Conservation (phyloP, 352 stramenopile genomes). For the Phytophthora boehmeriae region DNA sequence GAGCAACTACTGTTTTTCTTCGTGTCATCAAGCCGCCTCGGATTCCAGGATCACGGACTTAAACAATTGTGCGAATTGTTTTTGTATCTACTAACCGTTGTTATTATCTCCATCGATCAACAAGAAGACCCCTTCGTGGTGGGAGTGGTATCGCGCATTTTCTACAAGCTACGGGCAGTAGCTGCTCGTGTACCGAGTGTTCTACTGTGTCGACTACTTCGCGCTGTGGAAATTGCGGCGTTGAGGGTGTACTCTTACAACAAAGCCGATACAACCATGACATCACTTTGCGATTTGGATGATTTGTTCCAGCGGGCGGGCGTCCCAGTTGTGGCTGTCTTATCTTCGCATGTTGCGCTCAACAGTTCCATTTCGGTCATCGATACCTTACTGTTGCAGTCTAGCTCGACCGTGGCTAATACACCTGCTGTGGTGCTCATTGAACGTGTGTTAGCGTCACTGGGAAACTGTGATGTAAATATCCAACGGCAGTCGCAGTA, state of each 20-base stretch:
- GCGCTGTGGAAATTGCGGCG: constrained; percentile 39
- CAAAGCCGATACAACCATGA: constrained; percentile 13
- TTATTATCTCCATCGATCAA: constrained; percentile 18
- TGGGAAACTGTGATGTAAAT: constrained; percentile 13
- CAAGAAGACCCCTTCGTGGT: neutral
- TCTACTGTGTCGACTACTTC: constrained; percentile 31
- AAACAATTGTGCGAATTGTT: constrained; percentile 43
- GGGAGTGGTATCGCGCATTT: constrained; percentile 36
- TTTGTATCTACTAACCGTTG: constrained; percentile 37
- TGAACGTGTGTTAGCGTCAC: constrained; percentile 36
- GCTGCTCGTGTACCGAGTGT: constrained; percentile 10
- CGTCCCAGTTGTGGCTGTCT: constrained; percentile 34
- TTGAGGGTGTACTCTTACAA: constrained; percentile 29
- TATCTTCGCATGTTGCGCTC: constrained; percentile 18
- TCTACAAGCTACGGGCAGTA: constrained; percentile 42
- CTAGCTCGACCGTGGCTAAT: constrained; percentile 2
- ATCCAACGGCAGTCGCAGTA: constrained; percentile 13
- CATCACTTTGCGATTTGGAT: constrained; percentile 26
- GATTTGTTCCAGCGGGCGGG: constrained; percentile 27
- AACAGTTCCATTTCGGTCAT: constrained; percentile 20
- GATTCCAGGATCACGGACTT: constrained; percentile 2
- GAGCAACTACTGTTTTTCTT: constrained; percentile 61
- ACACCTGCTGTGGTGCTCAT: constrained; percentile 39
- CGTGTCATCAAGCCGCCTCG: constrained; percentile 5
- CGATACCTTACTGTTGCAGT: constrained; percentile 25